Percentiles rank a stretch among this genome's conserved stretches.
These are phyloP conservation scores for Serendipita sp. DNA, from an alignment of 768 basidiomycete genomes.

Conservation along the genomic window DNA sequence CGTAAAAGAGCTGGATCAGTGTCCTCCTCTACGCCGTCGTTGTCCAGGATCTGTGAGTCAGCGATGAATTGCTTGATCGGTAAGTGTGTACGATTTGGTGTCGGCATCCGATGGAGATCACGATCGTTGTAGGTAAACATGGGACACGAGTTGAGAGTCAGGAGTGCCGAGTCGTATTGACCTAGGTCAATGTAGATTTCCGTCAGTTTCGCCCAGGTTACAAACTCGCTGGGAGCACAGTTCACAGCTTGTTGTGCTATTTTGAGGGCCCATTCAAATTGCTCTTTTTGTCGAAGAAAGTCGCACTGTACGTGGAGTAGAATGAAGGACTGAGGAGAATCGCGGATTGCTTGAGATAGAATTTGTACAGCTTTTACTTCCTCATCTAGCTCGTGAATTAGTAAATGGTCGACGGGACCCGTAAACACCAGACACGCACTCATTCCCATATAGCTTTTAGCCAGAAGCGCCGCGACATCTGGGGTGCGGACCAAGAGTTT, in stretches of 20 bases:
- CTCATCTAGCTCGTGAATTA: constrained; percentile 43
- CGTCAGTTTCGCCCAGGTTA: constrained; percentile 96
- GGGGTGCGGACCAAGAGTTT: constrained; percentile 73
- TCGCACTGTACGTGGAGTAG: constrained; percentile 90
- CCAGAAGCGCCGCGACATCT: constrained; percentile 75
- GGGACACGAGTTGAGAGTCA: constrained; percentile 96
- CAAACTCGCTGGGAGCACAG: constrained; percentile 95
- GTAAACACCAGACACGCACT: constrained; percentile 36
- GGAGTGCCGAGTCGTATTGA: constrained; percentile 75
- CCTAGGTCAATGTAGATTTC: constrained; percentile 84
- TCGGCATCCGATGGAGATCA: constrained; percentile 73
- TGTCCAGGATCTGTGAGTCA: constrained; percentile 49
- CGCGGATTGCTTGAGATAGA: constrained; percentile 64
- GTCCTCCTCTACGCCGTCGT: constrained; percentile 26
- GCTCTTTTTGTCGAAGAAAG: constrained; percentile 75
- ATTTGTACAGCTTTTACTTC: constrained; percentile 97
- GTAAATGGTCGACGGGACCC: neutral
- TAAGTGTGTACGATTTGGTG: constrained; percentile 64
- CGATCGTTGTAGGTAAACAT: constrained; percentile 99
- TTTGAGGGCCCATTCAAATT: constrained; percentile 75
- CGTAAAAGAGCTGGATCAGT: constrained; percentile 82
- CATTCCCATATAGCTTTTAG: constrained; percentile 89
- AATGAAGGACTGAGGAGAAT: constrained; percentile 84
- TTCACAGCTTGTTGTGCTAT: constrained; percentile 91
- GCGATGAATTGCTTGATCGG: constrained; percentile 75